Evolutionary conservation across 2,329 filamentous ascomycete species (phyloP).

Genomic region (Verticillium albo-atrum): DNA sequence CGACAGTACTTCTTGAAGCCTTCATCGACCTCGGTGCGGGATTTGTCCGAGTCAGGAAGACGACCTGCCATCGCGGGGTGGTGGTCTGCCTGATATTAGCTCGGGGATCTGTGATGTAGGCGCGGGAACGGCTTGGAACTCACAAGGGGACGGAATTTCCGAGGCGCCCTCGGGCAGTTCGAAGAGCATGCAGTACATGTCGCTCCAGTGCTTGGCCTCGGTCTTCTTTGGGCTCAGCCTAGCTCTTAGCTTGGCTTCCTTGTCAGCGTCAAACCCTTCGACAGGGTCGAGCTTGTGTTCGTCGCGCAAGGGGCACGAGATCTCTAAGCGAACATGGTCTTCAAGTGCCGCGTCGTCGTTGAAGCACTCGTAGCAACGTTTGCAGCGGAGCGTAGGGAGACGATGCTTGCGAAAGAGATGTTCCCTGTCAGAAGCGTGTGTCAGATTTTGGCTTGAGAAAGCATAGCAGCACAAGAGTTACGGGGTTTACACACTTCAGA

Average conservation of each 20-base stretch:
- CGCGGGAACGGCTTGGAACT: not conserved
- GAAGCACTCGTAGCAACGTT: conserved; percentile 30
- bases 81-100: no score
- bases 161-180: conserved; percentile 12
- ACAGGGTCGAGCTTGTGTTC: conserved; percentile 15
- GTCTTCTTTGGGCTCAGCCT: conserved; percentile 21
- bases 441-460: not conserved
- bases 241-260: conserved; percentile 27
- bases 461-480: not conserved
- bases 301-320: conserved; percentile 16
- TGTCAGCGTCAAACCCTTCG: conserved; percentile 31
- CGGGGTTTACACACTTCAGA: conserved; percentile 23
- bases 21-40: not conserved
- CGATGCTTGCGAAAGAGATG: conserved; percentile 33
- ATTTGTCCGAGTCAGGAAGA: no score
- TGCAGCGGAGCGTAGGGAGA: conserved; percentile 23
- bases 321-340: conserved; percentile 21
- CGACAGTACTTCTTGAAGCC: conserved; percentile 21
- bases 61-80: no score
- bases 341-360: conserved; percentile 23
- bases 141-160: conserved; percentile 8
- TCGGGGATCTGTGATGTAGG: not conserved
- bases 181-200: conserved; percentile 31
- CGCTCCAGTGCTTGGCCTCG: conserved; percentile 32
- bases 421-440: conserved; percentile 16